A percentile compares a stretch with the other conserved stretches of the same genome.
Conservation (phyloP, 345 rosid genomes). For the Euclidium syriacum region DNA sequence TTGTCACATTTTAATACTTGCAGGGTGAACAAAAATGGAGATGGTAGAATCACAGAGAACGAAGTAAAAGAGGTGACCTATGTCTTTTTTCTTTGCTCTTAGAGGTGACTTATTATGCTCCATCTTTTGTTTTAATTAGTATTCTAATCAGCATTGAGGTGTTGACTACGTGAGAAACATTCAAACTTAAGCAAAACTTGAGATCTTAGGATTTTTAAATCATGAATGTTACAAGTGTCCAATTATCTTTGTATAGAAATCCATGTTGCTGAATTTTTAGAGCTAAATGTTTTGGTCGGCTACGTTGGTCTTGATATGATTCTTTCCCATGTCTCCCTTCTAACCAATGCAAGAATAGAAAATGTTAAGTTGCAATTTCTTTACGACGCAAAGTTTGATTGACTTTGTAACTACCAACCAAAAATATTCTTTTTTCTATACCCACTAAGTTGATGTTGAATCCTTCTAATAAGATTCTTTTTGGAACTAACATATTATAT, state of each 20-base stretch:
- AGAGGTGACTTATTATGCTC: conserved; percentile 38
- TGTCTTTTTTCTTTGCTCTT: not conserved
- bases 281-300: not conserved
- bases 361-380: not conserved
- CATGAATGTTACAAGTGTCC: conserved; percentile 16
- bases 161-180: conserved; percentile 11
- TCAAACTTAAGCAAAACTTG: not conserved
- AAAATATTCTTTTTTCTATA: not conserved
- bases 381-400: not conserved
- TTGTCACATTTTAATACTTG: not conserved
- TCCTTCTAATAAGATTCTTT: conserved; percentile 7
- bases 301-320: not conserved
- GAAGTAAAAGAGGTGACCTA: conserved; percentile 84
- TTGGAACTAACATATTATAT: not conserved
- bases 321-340: not conserved
- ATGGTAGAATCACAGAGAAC: conserved; percentile 78
- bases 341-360: conserved; percentile 10
- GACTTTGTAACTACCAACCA: conserved; percentile 24
- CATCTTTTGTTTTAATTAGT: not conserved
- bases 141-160: not conserved
- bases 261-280: not conserved
- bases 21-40: conserved; percentile 97
- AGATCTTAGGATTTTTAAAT: not conserved
- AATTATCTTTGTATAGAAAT: conserved; percentile 12
- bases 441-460: conserved; percentile 20